These are phyloP conservation scores for Telopea speciosissima DNA, from an alignment of 177 flowering plant genomes.

Conservation along the genomic window DNA sequence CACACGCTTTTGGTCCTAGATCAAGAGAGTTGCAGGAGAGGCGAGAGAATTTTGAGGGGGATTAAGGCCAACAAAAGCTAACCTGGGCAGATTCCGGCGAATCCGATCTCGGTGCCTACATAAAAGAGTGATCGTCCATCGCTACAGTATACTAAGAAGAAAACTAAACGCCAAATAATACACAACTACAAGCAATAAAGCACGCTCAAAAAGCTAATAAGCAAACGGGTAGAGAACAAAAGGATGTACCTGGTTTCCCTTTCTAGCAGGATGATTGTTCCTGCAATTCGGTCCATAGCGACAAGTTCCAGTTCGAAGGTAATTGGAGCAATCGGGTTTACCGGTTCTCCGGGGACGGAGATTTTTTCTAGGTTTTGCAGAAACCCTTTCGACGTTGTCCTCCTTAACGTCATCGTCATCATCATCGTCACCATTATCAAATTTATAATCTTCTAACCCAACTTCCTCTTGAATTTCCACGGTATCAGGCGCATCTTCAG, in stretches of 20 bases:
- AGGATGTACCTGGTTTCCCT: slow-evolving; percentile 10
- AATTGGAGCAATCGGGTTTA: slow-evolving; percentile 43
- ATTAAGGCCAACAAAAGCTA: background rate
- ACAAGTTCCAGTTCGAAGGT: slow-evolving; percentile 40
- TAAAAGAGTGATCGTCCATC: background rate
- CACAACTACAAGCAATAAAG: no score
- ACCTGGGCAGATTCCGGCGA: background rate
- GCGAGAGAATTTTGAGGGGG: no score
- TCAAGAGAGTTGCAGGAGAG: background rate
- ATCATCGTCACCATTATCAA: background rate
- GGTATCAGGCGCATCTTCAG: background rate
- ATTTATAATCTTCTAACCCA: slow-evolving; percentile 15
- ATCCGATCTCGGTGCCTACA: background rate
- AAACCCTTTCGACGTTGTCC: background rate
- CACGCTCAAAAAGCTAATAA: no score
- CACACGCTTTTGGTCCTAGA: background rate
- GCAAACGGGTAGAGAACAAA: background rate
- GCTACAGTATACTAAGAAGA: no score
- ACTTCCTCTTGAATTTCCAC: background rate
- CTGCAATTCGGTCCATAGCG: slow-evolving; percentile 34
- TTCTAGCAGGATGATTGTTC: slow-evolving; percentile 28
- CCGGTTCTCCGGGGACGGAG: slow-evolving; percentile 38
- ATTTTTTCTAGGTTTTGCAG: slow-evolving; percentile 8
- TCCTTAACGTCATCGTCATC: background rate
- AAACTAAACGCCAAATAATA: no score